These are phyloP conservation scores for Adansonia grandidieri DNA, from an alignment of 441 rosid species.

Conservation along the genomic window DNA sequence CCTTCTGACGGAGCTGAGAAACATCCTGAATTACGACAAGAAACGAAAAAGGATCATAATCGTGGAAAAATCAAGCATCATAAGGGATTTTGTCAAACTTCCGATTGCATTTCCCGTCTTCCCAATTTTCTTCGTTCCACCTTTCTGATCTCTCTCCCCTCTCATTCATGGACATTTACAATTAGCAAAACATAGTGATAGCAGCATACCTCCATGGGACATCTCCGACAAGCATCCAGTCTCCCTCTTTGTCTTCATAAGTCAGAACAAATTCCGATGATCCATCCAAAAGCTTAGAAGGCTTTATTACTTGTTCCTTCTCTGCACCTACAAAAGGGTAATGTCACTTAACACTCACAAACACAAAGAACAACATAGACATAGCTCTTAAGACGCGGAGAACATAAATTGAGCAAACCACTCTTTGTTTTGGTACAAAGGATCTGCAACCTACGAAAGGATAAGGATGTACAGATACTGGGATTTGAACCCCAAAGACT, in stretches of 20 bases:
- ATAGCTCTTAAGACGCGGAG: no score
- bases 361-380: no score
- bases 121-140: no score
- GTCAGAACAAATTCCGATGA: slow-evolving; percentile 67
- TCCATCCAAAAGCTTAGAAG: slow-evolving; percentile 56
- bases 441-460: no score
- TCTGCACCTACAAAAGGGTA: slow-evolving; percentile 29
- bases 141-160: no score
- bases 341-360: not conserved
- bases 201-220: slow-evolving; percentile 64
- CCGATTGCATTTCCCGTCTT: not conserved
- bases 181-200: not conserved
- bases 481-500: no score
- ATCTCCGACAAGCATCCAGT: slow-evolving; percentile 76
- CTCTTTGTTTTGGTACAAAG: no score
- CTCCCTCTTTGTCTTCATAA: slow-evolving; percentile 75
- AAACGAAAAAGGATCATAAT: not conserved
- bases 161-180: no score
- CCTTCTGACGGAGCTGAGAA: slow-evolving; percentile 45
- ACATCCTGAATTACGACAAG: slow-evolving; percentile 41
- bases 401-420: no score
- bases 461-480: no score
- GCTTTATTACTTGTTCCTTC: slow-evolving; percentile 33
- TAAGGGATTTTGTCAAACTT: not conserved
- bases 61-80: not conserved